Conservation (phyloP, 371 early-diverging fungal species). For the Rhizopus arrhizus region DNA sequence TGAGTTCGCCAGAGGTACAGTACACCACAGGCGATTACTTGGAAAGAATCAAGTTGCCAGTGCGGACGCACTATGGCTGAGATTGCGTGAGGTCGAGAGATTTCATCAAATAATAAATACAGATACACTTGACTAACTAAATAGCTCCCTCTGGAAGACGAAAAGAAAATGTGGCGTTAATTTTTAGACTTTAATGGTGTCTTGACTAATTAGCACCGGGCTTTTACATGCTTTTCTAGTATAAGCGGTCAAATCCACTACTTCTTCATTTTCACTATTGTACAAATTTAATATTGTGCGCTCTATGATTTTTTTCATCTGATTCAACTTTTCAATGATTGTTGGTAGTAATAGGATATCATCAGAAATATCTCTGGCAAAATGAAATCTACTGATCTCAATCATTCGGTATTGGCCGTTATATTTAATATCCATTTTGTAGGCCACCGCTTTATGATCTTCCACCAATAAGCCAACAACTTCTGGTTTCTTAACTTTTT, state of each 20-base stretch:
- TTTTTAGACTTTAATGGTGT: slow-evolving; percentile 2
- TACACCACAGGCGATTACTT: too few relatives aligned
- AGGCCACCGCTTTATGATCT: slow-evolving; percentile 8
- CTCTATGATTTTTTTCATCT: not conserved
- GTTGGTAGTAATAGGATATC: not conserved
- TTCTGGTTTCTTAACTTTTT: slow-evolving; percentile 18
- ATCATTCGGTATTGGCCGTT: slow-evolving; percentile 5
- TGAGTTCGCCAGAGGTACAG: too few relatives aligned
- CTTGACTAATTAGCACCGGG: slow-evolving; percentile 2
- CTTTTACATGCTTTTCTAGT: slow-evolving; percentile 1
- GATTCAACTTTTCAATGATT: slow-evolving; percentile 1
- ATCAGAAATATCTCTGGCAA: not conserved
- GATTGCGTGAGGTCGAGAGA: too few relatives aligned
- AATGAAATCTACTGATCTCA: slow-evolving; percentile 1
- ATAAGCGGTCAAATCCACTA: not conserved
- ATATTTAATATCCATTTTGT: slow-evolving; percentile 12
- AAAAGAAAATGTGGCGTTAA: slow-evolving; percentile 1
- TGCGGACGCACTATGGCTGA: too few relatives aligned
- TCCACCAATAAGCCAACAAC: slow-evolving; percentile 22
- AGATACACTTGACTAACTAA: slow-evolving; percentile 2
- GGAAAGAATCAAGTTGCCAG: too few relatives aligned
- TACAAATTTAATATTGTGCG: not conserved
- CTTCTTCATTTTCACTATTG: not conserved
- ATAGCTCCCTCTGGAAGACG: slow-evolving; percentile 4
- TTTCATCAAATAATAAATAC: too few relatives aligned